Conservation (phyloP, 2,329 filamentous ascomycete species). For the Xylariales sp. region DNA sequence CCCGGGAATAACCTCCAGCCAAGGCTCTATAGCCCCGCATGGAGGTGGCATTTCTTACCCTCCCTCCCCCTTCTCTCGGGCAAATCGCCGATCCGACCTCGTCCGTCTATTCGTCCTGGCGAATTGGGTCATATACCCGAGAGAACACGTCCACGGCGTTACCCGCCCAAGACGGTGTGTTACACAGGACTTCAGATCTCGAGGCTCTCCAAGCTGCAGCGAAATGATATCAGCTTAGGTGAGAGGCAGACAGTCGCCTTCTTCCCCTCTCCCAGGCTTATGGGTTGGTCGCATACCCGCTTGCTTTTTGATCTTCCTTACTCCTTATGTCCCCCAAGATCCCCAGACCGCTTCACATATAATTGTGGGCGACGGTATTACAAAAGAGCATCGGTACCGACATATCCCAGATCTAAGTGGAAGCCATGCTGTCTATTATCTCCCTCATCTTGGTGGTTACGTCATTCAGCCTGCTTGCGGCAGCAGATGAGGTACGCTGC, state of each 20-base stretch:
- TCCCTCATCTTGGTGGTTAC: slow-evolving; percentile 10
- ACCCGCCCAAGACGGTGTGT: slow-evolving; percentile 9
- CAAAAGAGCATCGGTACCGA: neutral
- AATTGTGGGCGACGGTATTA: neutral
- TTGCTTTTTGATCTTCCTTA: neutral
- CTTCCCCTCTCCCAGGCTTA: neutral
- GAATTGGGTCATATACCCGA: neutral
- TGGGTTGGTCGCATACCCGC: neutral
- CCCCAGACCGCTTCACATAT: neutral
- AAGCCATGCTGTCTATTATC: slow-evolving; percentile 21
- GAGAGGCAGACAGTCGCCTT: slow-evolving; percentile 7
- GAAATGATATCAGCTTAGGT: neutral
- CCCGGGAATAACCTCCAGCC: neutral
- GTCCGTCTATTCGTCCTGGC: neutral
- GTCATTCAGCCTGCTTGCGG: slow-evolving; percentile 8
- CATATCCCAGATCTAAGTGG: neutral
- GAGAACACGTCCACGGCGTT: neutral
- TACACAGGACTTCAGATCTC: neutral
- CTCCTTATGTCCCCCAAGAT: neutral
- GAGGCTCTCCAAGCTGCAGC: neutral
- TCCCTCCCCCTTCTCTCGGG: slow-evolving; percentile 1
- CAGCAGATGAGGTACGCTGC: slow-evolving; percentile 39
- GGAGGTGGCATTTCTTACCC: slow-evolving; percentile 6
- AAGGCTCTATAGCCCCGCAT: neutral
- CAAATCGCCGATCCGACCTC: neutral